Base-by-base conservation (phyloP, 2,329 filamentous ascomycete genomes). In the Claviceps quebecensis region DNA sequence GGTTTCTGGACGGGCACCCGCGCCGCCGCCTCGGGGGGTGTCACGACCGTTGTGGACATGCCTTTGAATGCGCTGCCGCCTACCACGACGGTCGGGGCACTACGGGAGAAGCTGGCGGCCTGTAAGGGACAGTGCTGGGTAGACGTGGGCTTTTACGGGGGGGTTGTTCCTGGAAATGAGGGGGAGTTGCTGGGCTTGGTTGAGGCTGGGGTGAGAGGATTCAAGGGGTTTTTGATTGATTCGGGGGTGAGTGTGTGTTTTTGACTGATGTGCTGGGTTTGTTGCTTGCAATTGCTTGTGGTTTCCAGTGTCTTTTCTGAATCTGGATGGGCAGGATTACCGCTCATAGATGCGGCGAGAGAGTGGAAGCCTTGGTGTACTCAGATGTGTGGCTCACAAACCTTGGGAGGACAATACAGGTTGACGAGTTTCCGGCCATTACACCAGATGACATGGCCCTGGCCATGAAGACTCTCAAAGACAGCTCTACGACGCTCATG, bases 11-110 rank as follows among this genome's bases (percentile, higher is more conserved):
- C 90, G 0, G 93, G 93, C 47, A 97, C 93, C 23, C 80, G 87
- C 60, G 93, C 93, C 37, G 93, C 93, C 4, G 93, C 93, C 11
- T 94, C 91, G 60, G 93, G 93, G 41, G 93, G 93, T 60, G 93
- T 97, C 26, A 98, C 93, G 4, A 97, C 93, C 0, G 89, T 98
- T 9, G 74, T 98, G 61, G 93, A 97, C 68, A 98, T 98, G 93
- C 93, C 93, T 37, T 69, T 97, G 55, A 98, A 98, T 69, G 89
- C 91, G 47, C 95, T 98, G 50, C 93, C 93, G 38, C 93, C 93
- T 0, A 98, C 93, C 0, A 97, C 91, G 9, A 97, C 91, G 0
- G 76, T 97, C 3, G 73, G 75, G 17, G 87, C 86, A 6, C 77
- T 98, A 58, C 75, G 84, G 55, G 86, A 88, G 71, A 98, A 98